Percentiles rank a stretch among this genome's conserved stretches.
phyloP scores from a whole-genome alignment of 768 basidiomycete genomes.

The Leccinum sublutescens region DNA sequence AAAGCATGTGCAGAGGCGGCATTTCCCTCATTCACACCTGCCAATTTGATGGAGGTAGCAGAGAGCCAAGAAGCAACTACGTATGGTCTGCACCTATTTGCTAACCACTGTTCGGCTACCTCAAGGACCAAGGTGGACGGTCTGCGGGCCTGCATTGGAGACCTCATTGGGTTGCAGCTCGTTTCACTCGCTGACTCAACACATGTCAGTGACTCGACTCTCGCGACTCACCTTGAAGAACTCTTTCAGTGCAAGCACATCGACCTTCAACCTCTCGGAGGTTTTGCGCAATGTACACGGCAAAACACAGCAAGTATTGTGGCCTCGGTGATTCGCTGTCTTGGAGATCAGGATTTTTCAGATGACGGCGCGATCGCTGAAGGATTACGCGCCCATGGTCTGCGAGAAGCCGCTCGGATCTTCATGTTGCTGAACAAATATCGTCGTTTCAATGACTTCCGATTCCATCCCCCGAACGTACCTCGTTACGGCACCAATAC shows the following conservation, averaged over 20 bases:
- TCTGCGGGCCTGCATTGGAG: slow-evolving; percentile 61
- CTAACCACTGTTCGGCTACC: slow-evolving; percentile 59
- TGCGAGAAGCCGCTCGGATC: slow-evolving; percentile 37
- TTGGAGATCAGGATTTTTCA: slow-evolving; percentile 68
- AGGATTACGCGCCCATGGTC: slow-evolving; percentile 39
- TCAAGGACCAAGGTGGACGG: slow-evolving; percentile 51
- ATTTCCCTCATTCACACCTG: slow-evolving; percentile 65
- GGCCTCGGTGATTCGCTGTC: slow-evolving; percentile 54
- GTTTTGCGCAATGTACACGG: slow-evolving; percentile 37
- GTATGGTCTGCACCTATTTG: slow-evolving; percentile 49
- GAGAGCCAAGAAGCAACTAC: slow-evolving; percentile 24
- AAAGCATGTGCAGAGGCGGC: slow-evolving; percentile 65
- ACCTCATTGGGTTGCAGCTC: slow-evolving; percentile 64
- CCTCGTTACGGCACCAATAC: slow-evolving; percentile 53
- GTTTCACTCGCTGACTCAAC: slow-evolving; percentile 44
- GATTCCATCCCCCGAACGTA: slow-evolving; percentile 61
- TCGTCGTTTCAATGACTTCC: slow-evolving; percentile 47
- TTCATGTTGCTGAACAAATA: slow-evolving; percentile 55
- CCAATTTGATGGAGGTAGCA: slow-evolving; percentile 53
- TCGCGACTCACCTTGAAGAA: slow-evolving; percentile 33
- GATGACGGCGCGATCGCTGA: slow-evolving; percentile 47
- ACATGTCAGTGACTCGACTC: slow-evolving; percentile 12
- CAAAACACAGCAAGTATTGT: slow-evolving; percentile 57
- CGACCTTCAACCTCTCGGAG: slow-evolving; percentile 27
- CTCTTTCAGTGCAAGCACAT: slow-evolving; percentile 36